Conservation (phyloP, 192 early-diverging fungal species). For the Coemansia sp. region DNA sequence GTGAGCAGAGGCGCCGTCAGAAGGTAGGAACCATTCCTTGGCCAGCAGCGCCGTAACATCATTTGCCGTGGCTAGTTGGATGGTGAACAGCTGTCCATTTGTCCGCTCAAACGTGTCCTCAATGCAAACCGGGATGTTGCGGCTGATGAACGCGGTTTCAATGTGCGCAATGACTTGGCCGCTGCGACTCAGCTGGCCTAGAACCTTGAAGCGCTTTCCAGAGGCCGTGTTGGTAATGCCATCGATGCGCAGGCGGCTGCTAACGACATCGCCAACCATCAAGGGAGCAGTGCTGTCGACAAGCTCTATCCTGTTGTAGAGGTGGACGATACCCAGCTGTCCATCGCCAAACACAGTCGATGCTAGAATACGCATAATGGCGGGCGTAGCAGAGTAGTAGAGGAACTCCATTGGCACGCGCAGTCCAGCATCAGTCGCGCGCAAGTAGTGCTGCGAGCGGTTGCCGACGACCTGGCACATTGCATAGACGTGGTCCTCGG, state of each 20-base stretch:
- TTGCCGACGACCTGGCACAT: slow-evolving; percentile 73
- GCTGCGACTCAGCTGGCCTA: slow-evolving; percentile 59
- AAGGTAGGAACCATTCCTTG: slow-evolving; percentile 75
- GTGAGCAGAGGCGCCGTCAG: slow-evolving; percentile 10
- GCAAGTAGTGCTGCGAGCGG: slow-evolving; percentile 53
- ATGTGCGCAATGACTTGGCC: slow-evolving; percentile 68
- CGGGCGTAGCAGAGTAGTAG: slow-evolving; percentile 74
- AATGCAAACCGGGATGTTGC: slow-evolving; percentile 71
- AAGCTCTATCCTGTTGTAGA: slow-evolving; percentile 79
- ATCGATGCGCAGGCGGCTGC: slow-evolving; percentile 68
- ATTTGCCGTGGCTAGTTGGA: slow-evolving; percentile 63
- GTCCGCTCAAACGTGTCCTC: slow-evolving; percentile 73
- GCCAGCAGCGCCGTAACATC: slow-evolving; percentile 80
- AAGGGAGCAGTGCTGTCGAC: slow-evolving; percentile 62
- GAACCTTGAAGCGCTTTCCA: slow-evolving; percentile 82
- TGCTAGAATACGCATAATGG: slow-evolving; percentile 78
- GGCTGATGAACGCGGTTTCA: slow-evolving; percentile 78
- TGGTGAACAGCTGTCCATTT: slow-evolving; percentile 64
- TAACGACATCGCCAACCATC: slow-evolving; percentile 68
- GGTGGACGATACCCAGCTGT: slow-evolving; percentile 76
- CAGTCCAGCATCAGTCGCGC: slow-evolving; percentile 50
- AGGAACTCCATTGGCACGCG: slow-evolving; percentile 87
- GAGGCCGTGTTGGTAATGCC: slow-evolving; percentile 76
- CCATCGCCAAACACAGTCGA: slow-evolving; percentile 85
- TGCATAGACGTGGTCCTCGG: slow-evolving; percentile 83